Evolutionary conservation across 345 rosid species (phyloP).

Genomic region (Moringa oleifera): DNA sequence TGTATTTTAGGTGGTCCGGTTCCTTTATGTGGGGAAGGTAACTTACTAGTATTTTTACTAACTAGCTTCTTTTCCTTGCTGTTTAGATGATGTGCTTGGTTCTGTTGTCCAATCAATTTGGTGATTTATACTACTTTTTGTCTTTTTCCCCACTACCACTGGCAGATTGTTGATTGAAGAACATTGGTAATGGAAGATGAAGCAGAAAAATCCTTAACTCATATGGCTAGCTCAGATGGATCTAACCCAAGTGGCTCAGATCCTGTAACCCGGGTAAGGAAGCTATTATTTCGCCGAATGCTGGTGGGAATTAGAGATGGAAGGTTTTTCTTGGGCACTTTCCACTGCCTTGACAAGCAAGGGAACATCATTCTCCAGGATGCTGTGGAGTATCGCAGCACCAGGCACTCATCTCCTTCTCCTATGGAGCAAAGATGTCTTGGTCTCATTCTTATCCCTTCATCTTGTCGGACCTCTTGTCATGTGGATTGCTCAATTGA

Average conservation of each 20-base stretch:
- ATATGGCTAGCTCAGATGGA: constrained; percentile 20
- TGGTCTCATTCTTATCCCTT: constrained; percentile 75
- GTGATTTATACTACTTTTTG: too few relatives aligned
- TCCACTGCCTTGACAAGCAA: constrained; percentile 91
- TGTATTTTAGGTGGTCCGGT: too few relatives aligned
- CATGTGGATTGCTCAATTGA: constrained; percentile 39
- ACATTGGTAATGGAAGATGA: constrained; percentile 36
- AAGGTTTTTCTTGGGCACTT: constrained; percentile 80
- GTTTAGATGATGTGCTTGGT: too few relatives aligned
- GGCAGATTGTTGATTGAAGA: too few relatives aligned
- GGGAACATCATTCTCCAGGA: constrained; percentile 89
- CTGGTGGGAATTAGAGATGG: constrained; percentile 84
- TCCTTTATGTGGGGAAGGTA: too few relatives aligned
- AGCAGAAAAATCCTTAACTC: constrained; percentile 14
- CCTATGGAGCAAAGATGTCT: constrained; percentile 86
- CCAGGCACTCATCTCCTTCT: constrained; percentile 68
- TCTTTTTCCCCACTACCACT: too few relatives aligned
- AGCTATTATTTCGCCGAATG: constrained; percentile 66
- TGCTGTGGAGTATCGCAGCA: constrained; percentile 76
- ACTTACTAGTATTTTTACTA: too few relatives aligned
- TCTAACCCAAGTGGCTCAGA: constrained; percentile 25
- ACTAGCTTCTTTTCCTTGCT: too few relatives aligned
- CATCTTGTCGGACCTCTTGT: constrained; percentile 57
- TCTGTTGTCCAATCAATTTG: too few relatives aligned
- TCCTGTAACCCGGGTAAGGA: constrained; percentile 42